Conservation (phyloP, 495 filamentous ascomycete species). For the Penicillium odoratum region DNA sequence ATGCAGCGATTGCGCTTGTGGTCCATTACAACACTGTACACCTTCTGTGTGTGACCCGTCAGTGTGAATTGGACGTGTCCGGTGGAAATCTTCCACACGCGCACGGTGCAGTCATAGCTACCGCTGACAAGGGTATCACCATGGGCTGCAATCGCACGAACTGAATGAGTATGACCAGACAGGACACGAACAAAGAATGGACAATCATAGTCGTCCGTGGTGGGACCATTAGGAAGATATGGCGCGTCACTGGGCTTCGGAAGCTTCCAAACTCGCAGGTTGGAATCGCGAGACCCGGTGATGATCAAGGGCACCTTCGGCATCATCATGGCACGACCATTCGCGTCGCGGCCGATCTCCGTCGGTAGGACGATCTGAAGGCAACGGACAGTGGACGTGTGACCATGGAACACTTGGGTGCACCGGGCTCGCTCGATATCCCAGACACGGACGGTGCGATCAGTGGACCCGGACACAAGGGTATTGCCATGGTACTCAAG, state of each 20-base stretch:
- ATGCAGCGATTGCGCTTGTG: conserved; percentile 92
- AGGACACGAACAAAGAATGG: conserved; percentile 91
- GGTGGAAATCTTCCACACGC: conserved; percentile 97
- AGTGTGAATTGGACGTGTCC: conserved; percentile 88
- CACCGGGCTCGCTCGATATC: conserved; percentile 90
- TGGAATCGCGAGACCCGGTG: conserved; percentile 94
- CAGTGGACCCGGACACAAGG: conserved; percentile 93
- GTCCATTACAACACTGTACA: conserved; percentile 96
- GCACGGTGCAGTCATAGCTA: conserved; percentile 94
- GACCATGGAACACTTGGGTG: conserved; percentile 93
- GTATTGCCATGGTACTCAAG: conserved; percentile 95
- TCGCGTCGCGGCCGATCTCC: conserved; percentile 65
- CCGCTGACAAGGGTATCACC: conserved; percentile 97
- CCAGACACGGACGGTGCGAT: conserved; percentile 95
- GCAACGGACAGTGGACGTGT: conserved; percentile 96
- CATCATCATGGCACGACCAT: conserved; percentile 82
- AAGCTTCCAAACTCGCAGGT: conserved; percentile 91
- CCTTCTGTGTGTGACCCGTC: conserved; percentile 86
- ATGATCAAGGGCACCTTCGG: conserved; percentile 93
- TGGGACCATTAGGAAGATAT: conserved; percentile 74
- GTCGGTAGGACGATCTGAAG: conserved; percentile 91
- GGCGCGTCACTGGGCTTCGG: conserved; percentile 73
- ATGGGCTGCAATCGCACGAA: conserved; percentile 96
- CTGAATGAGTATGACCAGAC: conserved; percentile 85
- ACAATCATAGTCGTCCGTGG: conserved; percentile 79